These are phyloP conservation scores for Saccharomyces hybrid DNA, from an alignment of 1,139 yeast genomes.

Conservation along the genomic window DNA sequence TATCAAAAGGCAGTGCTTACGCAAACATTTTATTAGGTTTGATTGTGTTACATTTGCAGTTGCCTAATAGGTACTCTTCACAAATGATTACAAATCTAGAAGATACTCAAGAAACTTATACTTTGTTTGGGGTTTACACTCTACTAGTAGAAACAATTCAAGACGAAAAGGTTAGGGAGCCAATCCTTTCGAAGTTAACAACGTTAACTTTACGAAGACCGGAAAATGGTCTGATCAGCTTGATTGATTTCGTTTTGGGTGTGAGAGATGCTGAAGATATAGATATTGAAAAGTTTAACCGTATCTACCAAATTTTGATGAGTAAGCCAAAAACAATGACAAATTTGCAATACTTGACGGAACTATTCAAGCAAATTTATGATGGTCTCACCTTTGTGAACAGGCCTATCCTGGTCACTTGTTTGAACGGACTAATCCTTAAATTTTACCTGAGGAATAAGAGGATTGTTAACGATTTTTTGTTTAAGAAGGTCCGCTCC, in stretches of 20 bases:
- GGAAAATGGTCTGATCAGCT: slow-evolving; percentile 58
- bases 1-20: slow-evolving; percentile 64
- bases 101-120: slow-evolving; percentile 49
- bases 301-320: slow-evolving; percentile 54
- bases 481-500: slow-evolving; percentile 44
- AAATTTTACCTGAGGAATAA: slow-evolving; percentile 47
- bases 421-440: slow-evolving; percentile 50
- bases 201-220: slow-evolving; percentile 48
- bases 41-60: not conserved
- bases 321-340: slow-evolving; percentile 50
- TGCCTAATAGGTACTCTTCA: not conserved
- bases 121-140: slow-evolving; percentile 49
- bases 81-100: slow-evolving; percentile 31
- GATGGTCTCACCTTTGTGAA: slow-evolving; percentile 51
- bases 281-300: slow-evolving; percentile 54
- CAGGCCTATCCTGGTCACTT: slow-evolving; percentile 53
- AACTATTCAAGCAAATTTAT: slow-evolving; percentile 53
- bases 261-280: slow-evolving; percentile 63
- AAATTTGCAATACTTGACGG: slow-evolving; percentile 44
- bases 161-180: slow-evolving; percentile 37
- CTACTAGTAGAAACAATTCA: slow-evolving; percentile 41
- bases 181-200: slow-evolving; percentile 43
- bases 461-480: slow-evolving; percentile 50
- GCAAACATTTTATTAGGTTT: slow-evolving; percentile 34
- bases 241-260: slow-evolving; percentile 74